Conservation (phyloP, 2,329 filamentous ascomycete species). For the Lecanicillium sp. region DNA sequence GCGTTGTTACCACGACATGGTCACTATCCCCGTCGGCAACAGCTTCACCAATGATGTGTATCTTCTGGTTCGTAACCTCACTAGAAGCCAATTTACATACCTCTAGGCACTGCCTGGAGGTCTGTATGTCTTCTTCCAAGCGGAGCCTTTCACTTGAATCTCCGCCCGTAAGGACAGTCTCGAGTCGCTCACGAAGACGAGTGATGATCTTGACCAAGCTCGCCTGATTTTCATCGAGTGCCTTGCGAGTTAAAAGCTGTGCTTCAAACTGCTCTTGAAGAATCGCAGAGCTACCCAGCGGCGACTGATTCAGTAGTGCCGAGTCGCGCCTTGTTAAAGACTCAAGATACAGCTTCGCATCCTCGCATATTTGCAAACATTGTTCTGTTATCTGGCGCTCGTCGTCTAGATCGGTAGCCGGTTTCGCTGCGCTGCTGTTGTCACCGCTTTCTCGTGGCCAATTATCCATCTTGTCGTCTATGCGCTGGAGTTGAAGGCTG, state of each 20-base stretch:
- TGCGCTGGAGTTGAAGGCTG: constrained; percentile 27
- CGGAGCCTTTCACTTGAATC: constrained; percentile 22
- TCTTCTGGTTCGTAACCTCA: constrained; percentile 26
- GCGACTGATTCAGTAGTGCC: constrained; percentile 17
- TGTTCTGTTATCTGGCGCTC: constrained; percentile 31
- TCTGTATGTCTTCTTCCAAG: constrained; percentile 29
- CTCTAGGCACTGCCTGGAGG: constrained; percentile 31
- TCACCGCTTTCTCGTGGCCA: constrained; percentile 15
- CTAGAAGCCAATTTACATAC: constrained; percentile 30
- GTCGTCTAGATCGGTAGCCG: constrained; percentile 27
- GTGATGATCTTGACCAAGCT: constrained; percentile 26
- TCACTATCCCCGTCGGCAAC: constrained; percentile 32
- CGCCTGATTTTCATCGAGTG: constrained; percentile 26
- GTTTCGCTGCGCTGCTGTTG: constrained; percentile 17
- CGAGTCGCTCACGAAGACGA: constrained; percentile 28
- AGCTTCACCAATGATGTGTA: constrained; percentile 30
- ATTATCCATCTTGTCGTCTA: constrained; percentile 28
- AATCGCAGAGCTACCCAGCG: not conserved
- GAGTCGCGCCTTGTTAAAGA: constrained; percentile 25
- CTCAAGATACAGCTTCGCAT: constrained; percentile 29
- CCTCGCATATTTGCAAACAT: constrained; percentile 34
- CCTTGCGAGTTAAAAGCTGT: constrained; percentile 25
- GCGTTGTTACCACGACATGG: constrained; percentile 35
- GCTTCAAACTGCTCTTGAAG: constrained; percentile 24
- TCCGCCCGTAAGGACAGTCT: constrained; percentile 19